Evolutionary conservation across 305 asterid genomes (phyloP), one percentile per base, ranked within the genome.

Genomic region (Euphrasia arctica): DNA sequence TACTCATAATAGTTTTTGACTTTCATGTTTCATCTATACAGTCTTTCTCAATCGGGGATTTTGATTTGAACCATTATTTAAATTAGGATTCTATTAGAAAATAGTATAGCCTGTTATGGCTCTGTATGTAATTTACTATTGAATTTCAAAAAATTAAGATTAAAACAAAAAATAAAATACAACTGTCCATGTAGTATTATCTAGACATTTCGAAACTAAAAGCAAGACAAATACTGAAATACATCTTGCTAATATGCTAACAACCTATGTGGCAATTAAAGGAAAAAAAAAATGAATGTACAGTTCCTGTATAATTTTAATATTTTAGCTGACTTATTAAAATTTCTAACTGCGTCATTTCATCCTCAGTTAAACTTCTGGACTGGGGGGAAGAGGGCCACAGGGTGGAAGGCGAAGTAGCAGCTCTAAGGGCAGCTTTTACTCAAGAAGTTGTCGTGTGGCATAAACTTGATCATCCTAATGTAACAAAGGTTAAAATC

Each of bases 341-440:
- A 15, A 15, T 6, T 13, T 51, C 42, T 9, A 14, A 51, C 6
- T 29, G 25, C 42, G 14, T 47, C 51, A 43, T 54, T 45, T 66
- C 52, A 63, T 49, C 22, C 54, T 65, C 82, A 88, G 95, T 86
- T 66, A 86, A 89, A 69, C 69, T 89, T 79, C 75, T 89, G 65
- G 96, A 86, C 70, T 89, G 92, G 95, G 96, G 92, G 11, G 92
- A 84, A 81, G 96, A 84, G 76, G 92, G 95, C 36, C 87, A 84
- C 75, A 74, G 90, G 59, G 82, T 91, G 8, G 92, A 86, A 14
- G 87, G 87, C n/a, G 95, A 89, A 75, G 70, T 89, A 59, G 63
- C 73, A 62, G 83, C 88, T 34, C 65, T 89, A 62, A 78, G 95
- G 70, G 82, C 90, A 31, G 89, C 91, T 25, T 89, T 89, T 76